Percentiles rank a stretch among this genome's conserved stretches.
These are phyloP conservation scores for Multifurca ochricompacta DNA, from an alignment of 768 basidiomycete genomes.

Conservation along the genomic window DNA sequence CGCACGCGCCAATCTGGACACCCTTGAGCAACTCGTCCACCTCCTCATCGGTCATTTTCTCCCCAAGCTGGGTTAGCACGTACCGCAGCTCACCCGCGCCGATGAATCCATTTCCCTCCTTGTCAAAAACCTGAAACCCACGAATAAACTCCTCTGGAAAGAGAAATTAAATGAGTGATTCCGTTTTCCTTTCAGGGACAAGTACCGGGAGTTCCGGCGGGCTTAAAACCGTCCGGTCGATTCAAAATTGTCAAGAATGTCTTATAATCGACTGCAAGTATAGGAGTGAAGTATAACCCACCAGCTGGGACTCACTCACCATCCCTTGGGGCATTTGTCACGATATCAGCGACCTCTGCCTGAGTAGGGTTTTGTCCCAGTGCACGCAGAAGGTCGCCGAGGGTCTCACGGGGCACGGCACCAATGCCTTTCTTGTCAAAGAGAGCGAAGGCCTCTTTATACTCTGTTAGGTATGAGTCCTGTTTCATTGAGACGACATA, in stretches of 20 bases:
- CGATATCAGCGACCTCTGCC: slow-evolving; percentile 86
- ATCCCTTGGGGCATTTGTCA: slow-evolving; percentile 63
- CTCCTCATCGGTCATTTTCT: slow-evolving; percentile 97
- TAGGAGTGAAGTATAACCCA: background rate
- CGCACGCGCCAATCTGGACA: slow-evolving; percentile 82
- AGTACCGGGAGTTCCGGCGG: slow-evolving; percentile 88
- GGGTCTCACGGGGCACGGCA: slow-evolving; percentile 74
- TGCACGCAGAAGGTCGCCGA: slow-evolving; percentile 90
- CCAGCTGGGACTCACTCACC: slow-evolving; percentile 38
- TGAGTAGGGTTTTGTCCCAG: slow-evolving; percentile 99
- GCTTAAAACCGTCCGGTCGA: slow-evolving; percentile 94
- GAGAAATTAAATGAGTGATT: background rate
- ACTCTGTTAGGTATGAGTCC: slow-evolving; percentile 46
- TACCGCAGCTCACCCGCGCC: slow-evolving; percentile 86
- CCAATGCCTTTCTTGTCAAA: slow-evolving; percentile 97
- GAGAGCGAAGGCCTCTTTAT: slow-evolving; percentile 95
- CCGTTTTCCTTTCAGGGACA: background rate
- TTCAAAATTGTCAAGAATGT: slow-evolving; percentile 88
- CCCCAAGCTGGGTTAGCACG: slow-evolving; percentile 83
- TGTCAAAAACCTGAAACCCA: slow-evolving; percentile 98
- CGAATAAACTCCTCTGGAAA: slow-evolving; percentile 92
- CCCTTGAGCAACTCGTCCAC: slow-evolving; percentile 97
- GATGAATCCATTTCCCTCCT: slow-evolving; percentile 87
- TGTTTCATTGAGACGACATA: background rate
- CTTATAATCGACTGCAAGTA: slow-evolving; percentile 77